phyloP scores from a whole-genome alignment of 176 grass and related monocot genomes.

The maize (Zea mays) region Zm-B73-REFERENCE-NAM-5.0 NC_050100.1:155056001-155056500 shows the following conservation, averaged over 20 bases:
- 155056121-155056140: constrained; percentile 59
- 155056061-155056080: constrained; percentile 50
- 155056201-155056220: constrained; percentile 32
- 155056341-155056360: constrained; percentile 39
- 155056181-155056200: not conserved
- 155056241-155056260: not conserved
- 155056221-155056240: constrained; percentile 35
- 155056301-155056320: constrained; percentile 37
- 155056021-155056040: constrained; percentile 64
- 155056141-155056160: not conserved
- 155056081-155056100: constrained; percentile 15
- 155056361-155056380: constrained; percentile 41
- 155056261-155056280: not conserved
- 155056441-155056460: constrained; percentile 44
- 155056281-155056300: not conserved
- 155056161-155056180: constrained; percentile 10
- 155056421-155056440: constrained; percentile 51
- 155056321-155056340: constrained; percentile 47
- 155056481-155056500: constrained; percentile 39
- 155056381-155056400: constrained; percentile 70
- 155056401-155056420: constrained; percentile 40
- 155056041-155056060: constrained; percentile 66
- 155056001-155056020: not conserved
- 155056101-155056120: constrained; percentile 41
- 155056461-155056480: constrained; percentile 65